phyloP scores from a whole-genome alignment of 805 yeast genomes.

The Wickerhamomyces rabaulensis region DNA sequence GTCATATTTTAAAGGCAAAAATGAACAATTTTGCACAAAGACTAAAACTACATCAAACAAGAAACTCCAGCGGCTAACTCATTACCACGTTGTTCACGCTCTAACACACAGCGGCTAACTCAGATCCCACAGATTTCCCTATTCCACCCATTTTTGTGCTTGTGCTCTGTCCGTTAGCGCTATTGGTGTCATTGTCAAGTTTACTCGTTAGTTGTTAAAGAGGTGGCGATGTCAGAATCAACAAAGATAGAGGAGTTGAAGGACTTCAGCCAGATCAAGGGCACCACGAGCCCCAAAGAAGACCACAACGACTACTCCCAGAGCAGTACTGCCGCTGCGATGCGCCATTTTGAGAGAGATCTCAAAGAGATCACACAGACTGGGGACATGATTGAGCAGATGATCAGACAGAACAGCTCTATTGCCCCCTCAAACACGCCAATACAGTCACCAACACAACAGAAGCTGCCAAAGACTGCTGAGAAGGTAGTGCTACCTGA shows the following conservation, averaged over 20 bases:
- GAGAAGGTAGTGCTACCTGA: neutral
- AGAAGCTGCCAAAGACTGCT: neutral
- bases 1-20: neutral
- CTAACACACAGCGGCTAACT: neutral
- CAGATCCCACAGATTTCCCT: neutral
- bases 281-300: neutral
- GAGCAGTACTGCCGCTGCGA: neutral
- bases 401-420: neutral
- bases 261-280: no score
- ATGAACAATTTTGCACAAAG: neutral
- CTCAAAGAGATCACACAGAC: neutral
- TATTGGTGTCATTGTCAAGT: neutral
- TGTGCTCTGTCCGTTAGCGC: neutral
- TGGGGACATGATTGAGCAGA: neutral
- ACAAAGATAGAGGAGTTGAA: no score
- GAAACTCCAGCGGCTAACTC: neutral
- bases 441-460: slow-evolving; percentile 2
- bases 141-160: neutral
- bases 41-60: neutral
- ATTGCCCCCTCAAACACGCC: slow-evolving; percentile 9
- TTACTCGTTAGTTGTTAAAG: no score
- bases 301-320: neutral
- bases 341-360: neutral
- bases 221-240: neutral
- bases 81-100: neutral